Evolutionary conservation across 257 asterid species (phyloP).

Genomic region (Ocimum tenuiflorum): DNA sequence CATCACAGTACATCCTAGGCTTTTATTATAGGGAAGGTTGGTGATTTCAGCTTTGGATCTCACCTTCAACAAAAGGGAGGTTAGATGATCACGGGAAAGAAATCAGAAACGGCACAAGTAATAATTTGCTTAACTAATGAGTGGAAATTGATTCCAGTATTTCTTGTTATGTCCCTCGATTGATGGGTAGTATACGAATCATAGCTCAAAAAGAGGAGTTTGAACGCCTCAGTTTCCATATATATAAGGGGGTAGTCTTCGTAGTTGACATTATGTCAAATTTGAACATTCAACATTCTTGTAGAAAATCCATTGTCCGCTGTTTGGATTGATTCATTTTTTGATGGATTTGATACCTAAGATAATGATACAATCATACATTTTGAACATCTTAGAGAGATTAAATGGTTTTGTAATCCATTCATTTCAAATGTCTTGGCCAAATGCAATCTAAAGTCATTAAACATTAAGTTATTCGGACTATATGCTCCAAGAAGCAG

Average conservation of each 20-base stretch:
- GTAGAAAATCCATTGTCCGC: not conserved
- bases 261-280: too few species aligned
- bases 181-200: not conserved
- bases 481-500: not conserved
- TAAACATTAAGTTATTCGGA: not conserved
- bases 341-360: not conserved
- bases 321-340: not conserved
- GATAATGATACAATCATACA: not conserved
- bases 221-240: not conserved
- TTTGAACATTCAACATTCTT: too few species aligned
- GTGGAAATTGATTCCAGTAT: too few species aligned
- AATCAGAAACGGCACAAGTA: not conserved
- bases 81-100: not conserved
- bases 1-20: not conserved
- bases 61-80: not conserved
- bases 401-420: not conserved
- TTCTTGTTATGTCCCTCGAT: not conserved
- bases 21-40: not conserved
- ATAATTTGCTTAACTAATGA: too few species aligned
- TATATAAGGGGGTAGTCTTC: too few species aligned
- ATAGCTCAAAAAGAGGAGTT: not conserved
- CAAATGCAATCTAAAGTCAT: not conserved
- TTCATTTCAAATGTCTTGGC: not conserved
- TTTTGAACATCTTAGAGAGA: not conserved
- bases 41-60: not conserved